Evolutionary conservation across 805 yeast species (phyloP).

Genomic region (Saccharomycopsis fodiens): DNA sequence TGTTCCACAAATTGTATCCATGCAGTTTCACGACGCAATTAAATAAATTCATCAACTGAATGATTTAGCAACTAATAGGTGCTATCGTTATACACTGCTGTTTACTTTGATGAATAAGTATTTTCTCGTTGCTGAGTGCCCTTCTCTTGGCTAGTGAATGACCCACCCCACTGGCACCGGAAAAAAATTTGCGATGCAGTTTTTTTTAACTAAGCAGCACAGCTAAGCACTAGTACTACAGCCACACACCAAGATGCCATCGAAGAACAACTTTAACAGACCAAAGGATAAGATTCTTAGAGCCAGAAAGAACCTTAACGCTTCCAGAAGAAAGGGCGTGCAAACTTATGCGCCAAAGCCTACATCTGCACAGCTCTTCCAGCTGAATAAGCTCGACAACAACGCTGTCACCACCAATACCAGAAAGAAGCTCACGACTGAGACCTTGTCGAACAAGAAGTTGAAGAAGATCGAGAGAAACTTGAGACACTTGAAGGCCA

Average conservation of each 20-base stretch:
- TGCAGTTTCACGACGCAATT: no score
- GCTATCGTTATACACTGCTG: no score
- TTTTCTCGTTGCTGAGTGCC: not conserved
- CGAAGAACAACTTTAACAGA: slow-evolving; percentile 73
- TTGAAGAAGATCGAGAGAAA: slow-evolving; percentile 76
- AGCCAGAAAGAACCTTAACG: slow-evolving; percentile 3
- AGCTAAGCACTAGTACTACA: not conserved
- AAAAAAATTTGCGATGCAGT: not conserved
- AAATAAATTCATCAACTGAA: no score
- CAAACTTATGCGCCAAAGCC: slow-evolving; percentile 19
- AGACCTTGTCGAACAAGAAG: slow-evolving; percentile 67
- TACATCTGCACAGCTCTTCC: slow-evolving; percentile 15
- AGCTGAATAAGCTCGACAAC: slow-evolving; percentile 15
- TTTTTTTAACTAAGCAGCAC: not conserved
- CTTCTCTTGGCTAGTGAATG: no score
- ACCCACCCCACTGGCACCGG: not conserved
- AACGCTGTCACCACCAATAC: slow-evolving; percentile 19
- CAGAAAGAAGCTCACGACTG: slow-evolving; percentile 35
- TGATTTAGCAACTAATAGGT: no score
- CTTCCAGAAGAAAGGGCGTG: slow-evolving; percentile 4
- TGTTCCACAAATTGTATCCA: no score
- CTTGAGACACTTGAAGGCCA: slow-evolving; percentile 41
- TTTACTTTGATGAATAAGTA: not conserved
- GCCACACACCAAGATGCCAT: slow-evolving; percentile 49
- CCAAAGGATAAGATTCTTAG: slow-evolving; percentile 45